Evolutionary conservation across 768 basidiomycete genomes (phyloP), one percentile per base, ranked within the genome.

Genomic region (Phaffia australis): DNA sequence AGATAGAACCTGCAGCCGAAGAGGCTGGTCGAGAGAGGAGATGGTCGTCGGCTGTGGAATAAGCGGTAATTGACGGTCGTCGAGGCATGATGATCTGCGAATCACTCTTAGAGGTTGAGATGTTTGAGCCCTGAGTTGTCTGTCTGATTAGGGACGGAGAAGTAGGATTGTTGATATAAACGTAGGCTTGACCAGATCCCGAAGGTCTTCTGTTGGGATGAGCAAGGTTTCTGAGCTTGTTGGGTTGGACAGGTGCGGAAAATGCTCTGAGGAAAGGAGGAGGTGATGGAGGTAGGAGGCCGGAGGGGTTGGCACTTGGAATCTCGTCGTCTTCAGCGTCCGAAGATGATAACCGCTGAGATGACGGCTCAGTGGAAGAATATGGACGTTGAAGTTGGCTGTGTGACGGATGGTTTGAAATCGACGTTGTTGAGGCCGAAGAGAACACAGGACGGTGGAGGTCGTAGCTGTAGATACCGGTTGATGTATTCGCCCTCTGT

Each of bases 191-290:
- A 54, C 23, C 52, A 6, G 56, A 49, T 18, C 54, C 56, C 27
- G 62, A 64, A 15, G 67, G 62, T 25, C 67, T 56, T 27, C 63
- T 35, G 23, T 35, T 58, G 15, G 67, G 67, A 27, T 69, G 67
- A 21, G 59, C 56, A 48, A 69, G 63, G 50, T 69, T 63, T 15
- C 67, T 63, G 1, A 69, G 63, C 30, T 56, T 46, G 18, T 56
- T 46, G 4, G 67, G 49, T 7, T 63, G 62, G 11, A 64, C 63
- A 27, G 67, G 67, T 6, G 67, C 67, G 6, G 67, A 69, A 27
- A 69, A 57, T 19, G 67, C 63, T 54, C 67, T 47, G 8, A 63
- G 55, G 56, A 69, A 63, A 18, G 56, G 42, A 23, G 67, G 67
- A 1, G 63, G 56, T 3, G 67, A 59, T 7, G 63, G 50, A 8